Percentiles rank a stretch among this genome's conserved stretches.
Evolutionary conservation across 1,284 basidiomycete genomes (phyloP).

Genomic region (Malassezia dermatis): DNA sequence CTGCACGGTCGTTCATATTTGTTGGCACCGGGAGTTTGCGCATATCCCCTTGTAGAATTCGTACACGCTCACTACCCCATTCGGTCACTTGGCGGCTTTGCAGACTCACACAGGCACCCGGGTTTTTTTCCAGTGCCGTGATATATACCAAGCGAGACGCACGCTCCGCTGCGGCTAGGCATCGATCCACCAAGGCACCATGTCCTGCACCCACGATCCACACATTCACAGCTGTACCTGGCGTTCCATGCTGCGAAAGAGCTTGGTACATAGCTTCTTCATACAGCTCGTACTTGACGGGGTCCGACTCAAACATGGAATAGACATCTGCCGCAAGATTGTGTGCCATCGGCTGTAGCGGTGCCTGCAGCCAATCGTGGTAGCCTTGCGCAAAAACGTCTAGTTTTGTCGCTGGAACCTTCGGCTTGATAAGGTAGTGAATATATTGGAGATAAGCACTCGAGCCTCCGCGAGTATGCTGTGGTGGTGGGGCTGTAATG

Average conservation of each 20-base stretch:
- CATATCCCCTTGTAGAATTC: conserved; percentile 88
- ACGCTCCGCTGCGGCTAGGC: conserved; percentile 66
- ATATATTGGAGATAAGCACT: conserved; percentile 77
- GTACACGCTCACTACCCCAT: conserved; percentile 69
- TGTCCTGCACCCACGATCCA: conserved; percentile 84
- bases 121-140: conserved; percentile 87
- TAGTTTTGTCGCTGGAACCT: conserved; percentile 37
- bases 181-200: conserved; percentile 81
- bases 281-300: conserved; percentile 88
- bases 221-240: conserved; percentile 52
- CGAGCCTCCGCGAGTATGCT: conserved; percentile 62
- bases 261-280: conserved; percentile 57
- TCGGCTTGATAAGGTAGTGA: conserved; percentile 38
- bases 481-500: conserved; percentile 26
- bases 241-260: conserved; percentile 60
- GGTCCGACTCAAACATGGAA: conserved; percentile 93
- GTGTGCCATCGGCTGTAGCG: conserved; percentile 89
- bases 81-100: conserved; percentile 49
- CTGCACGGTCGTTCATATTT: conserved; percentile 58
- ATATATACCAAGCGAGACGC: conserved; percentile 57
- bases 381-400: conserved; percentile 85
- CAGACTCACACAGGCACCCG: conserved; percentile 37
- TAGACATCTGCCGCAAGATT: conserved; percentile 90
- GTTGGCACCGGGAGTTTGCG: conserved; percentile 56
- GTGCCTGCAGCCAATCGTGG: conserved; percentile 88